Percentiles rank a stretch among this genome's conserved stretches.
Conservation (phyloP, 2,329 filamentous ascomycete genomes). For the Madurella fahalii region DNA sequence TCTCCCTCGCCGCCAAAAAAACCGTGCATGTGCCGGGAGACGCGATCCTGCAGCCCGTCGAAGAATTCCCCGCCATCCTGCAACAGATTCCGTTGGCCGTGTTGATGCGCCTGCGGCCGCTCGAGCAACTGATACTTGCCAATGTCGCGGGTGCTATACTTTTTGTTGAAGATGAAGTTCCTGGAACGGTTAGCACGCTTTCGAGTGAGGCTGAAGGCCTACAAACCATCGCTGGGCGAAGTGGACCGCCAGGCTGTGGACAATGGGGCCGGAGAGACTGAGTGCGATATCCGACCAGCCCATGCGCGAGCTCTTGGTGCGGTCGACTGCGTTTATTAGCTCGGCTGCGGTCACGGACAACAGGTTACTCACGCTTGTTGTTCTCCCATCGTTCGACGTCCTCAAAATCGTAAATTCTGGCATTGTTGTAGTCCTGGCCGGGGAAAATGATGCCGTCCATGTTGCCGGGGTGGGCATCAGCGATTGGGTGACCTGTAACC, state of each 20-base stretch:
- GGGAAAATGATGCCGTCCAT: constrained; percentile 75
- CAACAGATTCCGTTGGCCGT: constrained; percentile 19
- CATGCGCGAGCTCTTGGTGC: constrained; percentile 77
- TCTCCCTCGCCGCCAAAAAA: constrained; percentile 36
- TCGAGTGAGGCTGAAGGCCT: too few relatives aligned
- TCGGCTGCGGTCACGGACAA: not conserved
- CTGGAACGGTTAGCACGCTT: constrained; percentile 30
- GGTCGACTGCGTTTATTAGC: constrained; percentile 54
- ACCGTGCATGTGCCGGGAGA: constrained; percentile 38
- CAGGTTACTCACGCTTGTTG: constrained; percentile 59
- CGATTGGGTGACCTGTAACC: constrained; percentile 65
- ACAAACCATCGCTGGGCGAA: constrained; percentile 75
- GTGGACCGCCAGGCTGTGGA: constrained; percentile 70
- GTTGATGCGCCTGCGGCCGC: constrained; percentile 22
- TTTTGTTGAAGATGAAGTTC: constrained; percentile 83
- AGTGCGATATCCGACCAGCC: constrained; percentile 88
- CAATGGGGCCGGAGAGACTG: constrained; percentile 68
- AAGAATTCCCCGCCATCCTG: constrained; percentile 28
- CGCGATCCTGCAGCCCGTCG: constrained; percentile 30
- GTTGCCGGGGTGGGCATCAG: constrained; percentile 77
- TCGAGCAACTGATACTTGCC: constrained; percentile 43
- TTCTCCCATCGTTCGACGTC: constrained; percentile 75
- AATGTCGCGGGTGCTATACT: constrained; percentile 58
- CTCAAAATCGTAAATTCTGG: constrained; percentile 74
- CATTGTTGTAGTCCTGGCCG: constrained; percentile 92